Base-by-base conservation (phyloP, 73 alveolate species). In the Paramecium bursaria region DNA sequence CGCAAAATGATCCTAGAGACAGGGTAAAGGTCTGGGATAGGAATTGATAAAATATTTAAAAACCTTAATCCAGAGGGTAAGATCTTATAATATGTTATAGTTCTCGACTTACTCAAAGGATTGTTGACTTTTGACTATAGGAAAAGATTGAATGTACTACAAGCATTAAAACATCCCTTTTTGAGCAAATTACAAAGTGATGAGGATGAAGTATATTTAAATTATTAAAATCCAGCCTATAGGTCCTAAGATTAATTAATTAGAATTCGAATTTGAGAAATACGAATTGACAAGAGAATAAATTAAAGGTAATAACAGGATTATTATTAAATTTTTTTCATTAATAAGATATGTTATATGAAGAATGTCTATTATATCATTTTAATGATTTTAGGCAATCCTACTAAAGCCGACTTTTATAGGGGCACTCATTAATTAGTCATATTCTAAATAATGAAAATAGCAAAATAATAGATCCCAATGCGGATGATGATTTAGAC, bases 161-260 rank as follows among this genome's bases (percentile, higher is more conserved):
- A 96, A 74, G 97, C 98, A 22, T 49, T 96, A 17, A 87, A 90
- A 73, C 99, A 96, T 90, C 95, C 96, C 35, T 96, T 57, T 85
- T 26, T 96, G 46, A 86, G 60, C 0, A 88, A 85, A 15, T 52
- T 93, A 31, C 96, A 93, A 79, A 87, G 79, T 75, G 88, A 90
- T 9, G 95, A 90, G 14, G 92, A 90, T 47, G 95, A 90, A 50
- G 88, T 76, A 53, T 3, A 14, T 52, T 22, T 9, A 30, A 13
- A 3, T 14, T n/a, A 67, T 26, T 31, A 21, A 46, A 13, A 82
- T 80, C 94, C 94, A 22, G 31, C 39, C 7, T 77, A 87, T 19
- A 30, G 17, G 1, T 60, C 90, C 11, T 67, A 33, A 19, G 15
- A 11, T 67, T 10, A 79, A 85, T 25, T 57, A 30, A 5, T 30